Evolutionary conservation across 345 rosid genomes (phyloP), one percentile per base, ranked within the genome.

Genomic region (Cardiospermum halicacabum): DNA sequence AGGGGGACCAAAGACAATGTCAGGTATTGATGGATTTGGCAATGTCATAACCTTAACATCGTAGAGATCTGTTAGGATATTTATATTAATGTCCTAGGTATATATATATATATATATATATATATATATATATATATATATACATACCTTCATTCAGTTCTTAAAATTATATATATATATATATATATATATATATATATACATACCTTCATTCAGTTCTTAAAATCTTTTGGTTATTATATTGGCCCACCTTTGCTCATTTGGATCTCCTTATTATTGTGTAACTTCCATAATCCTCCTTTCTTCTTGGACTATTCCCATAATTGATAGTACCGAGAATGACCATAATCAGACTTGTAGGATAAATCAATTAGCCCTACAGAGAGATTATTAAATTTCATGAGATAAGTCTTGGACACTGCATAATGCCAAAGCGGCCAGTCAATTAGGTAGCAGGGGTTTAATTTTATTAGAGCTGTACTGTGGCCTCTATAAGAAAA

Each of bases 1-100:
- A 70, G 83, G 70, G 91, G 87, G 45, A 76, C 74, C 65, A 76
- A 67, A 73, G 92, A 91, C 30, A 91, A 78, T 67, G 91, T 91
- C 45, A 82, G 85, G 99, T 94, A 75, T 50, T 67, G 51, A 71
- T 64, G 7, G 25, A 64, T 57, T 68, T 11, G 21, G 62, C 45
- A 28, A 37, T 31, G 4, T 31, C 42, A 32, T 59, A 15, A n/a
- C 21, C 21, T 24, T 15, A 18, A 31, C 53, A 40, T 6, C 3
- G 13, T 51, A 34, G 62, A 40, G 37, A 30, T 24, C 19, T 25
- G 7, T 32, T 7, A 18, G 3, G 31, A 31, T 31, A 31, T n/a
- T n/a, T n/a, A n/a, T n/a, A n/a, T n/a, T n/a, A n/a, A n/a, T n/a
- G n/a, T n/a, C n/a, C n/a, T n/a, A n/a, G n/a, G 6, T 13, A 34